Base-by-base conservation (phyloP, 2,329 filamentous ascomycete genomes). In the Volutella citrinella region DNA sequence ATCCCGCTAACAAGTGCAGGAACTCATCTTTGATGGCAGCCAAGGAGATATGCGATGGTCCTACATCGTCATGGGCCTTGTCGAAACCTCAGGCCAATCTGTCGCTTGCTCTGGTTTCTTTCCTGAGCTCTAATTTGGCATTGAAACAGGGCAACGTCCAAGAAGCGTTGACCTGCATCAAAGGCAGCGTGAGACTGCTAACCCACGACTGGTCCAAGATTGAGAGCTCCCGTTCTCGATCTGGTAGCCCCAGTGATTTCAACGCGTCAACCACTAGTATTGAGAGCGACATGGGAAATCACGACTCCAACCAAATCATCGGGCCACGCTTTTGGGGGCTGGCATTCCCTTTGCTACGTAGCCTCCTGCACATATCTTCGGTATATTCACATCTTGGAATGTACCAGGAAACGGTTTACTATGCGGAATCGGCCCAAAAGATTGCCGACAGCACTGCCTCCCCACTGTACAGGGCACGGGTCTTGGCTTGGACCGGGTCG, bases 361-460 rank as follows among this genome's bases (percentile, higher is more conserved):
- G 81, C 36, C 68, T 95, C 11, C 63, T 82, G 40, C 82, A 89
- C 38, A 74, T 95, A 4, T 88, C 88, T 1, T 74, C 76, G 5
- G 69, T 95, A 2, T 95, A 90, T 49, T 80, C 84, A 2, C 84
- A 95, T 45, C 77, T 93, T 43, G 93, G 93, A 18, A 76, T 95
- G 63, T 87, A 89, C 45, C 82, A 87, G 40, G 91, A 97, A 57
- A 91, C 91, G 3, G 66, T 91, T 1, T 93, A 90, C 56, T 94
- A 95, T 48, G 82, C 84, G 3, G 84, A 96, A 48, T 85, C 93
- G 50, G 89, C 89, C 1, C 70, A 84, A 34, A 87, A 84, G 51
- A 76, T 95, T 40, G 87, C 87, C 15, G 72, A 74, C 38, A 78
- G 75, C n/a, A 76, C 85, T 8, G 69, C 75, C 29, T 81, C 84